Evolutionary conservation across 768 basidiomycete species (phyloP), one percentile per base, ranked within the genome.

Genomic region (Trametes villosa): DNA sequence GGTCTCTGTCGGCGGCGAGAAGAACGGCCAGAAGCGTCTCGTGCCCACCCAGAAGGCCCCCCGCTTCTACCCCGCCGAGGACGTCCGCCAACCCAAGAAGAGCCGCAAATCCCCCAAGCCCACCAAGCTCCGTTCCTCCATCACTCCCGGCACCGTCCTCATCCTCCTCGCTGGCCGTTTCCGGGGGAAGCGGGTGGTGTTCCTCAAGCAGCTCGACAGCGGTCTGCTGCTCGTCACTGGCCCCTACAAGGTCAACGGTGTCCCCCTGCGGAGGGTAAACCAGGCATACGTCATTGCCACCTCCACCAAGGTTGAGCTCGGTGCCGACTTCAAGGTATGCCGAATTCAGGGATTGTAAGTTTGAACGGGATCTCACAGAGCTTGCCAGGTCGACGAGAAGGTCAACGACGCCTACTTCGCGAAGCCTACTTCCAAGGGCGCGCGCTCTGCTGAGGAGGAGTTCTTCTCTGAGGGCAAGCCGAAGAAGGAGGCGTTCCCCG

Each of bases 281-380:
- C 96, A 98, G 82, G 94, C 97, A 56, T 99, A 99, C 75, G 94
- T 96, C 64, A 98, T 99, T 72, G 94, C 96, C 59, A 99, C 97
- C 60, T 95, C 95, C 57, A 98, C 97, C 68, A 94, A 89, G 79
- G 78, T 98, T 67, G 91, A 96, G 66, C 76, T 98, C 59, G 83
- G 79, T n/a, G n/a, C n/a, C 27, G 83, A 79, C 59, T 79, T 92
- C 75, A 84, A 85, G 81, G 94, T 94, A 70, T 2, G n/a, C n/a
- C n/a, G n/a, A n/a, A n/a, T n/a, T 40, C 45, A 63, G 54, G 57
- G 34, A 47, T 45, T 46, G 3, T 65, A 61, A 30, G 20, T 12
- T 6, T 56, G 48, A 45, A 13, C 27, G 34, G 20, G 20, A 36
- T 13, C 33, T 51, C 8, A 46, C n/a, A 27, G 4, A 20, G n/a